Evolutionary conservation across 1,139 yeast genomes (phyloP).

Genomic region (Yamadazyma oceani): DNA sequence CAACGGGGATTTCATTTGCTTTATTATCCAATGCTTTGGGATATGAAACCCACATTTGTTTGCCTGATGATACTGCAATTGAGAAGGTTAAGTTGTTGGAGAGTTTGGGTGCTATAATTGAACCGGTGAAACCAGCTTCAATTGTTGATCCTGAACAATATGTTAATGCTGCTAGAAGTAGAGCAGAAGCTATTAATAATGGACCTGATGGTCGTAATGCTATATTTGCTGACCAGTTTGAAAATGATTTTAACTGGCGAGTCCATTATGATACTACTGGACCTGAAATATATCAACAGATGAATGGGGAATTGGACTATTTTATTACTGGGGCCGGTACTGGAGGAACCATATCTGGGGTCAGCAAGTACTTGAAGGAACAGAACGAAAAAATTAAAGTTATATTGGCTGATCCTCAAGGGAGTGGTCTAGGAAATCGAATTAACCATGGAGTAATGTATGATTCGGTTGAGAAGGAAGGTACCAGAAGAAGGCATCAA

Average conservation of each 20-base stretch:
- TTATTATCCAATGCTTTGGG: slow-evolving; percentile 86
- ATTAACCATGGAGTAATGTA: slow-evolving; percentile 92
- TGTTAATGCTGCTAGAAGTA: slow-evolving; percentile 78
- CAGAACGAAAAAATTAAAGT: slow-evolving; percentile 36
- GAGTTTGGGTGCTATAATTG: slow-evolving; percentile 81
- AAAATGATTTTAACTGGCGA: slow-evolving; percentile 87
- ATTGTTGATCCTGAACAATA: slow-evolving; percentile 93
- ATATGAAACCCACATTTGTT: slow-evolving; percentile 82
- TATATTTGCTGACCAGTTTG: slow-evolving; percentile 93
- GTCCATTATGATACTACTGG: slow-evolving; percentile 84
- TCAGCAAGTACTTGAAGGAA: slow-evolving; percentile 68
- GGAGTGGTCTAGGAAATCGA: slow-evolving; percentile 85
- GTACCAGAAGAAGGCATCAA: slow-evolving; percentile 91
- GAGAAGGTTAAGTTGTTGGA: slow-evolving; percentile 75
- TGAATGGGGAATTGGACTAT: slow-evolving; percentile 59
- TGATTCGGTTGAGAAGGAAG: slow-evolving; percentile 84
- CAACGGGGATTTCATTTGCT: slow-evolving; percentile 94
- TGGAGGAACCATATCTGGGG: slow-evolving; percentile 88
- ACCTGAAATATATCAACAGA: slow-evolving; percentile 81
- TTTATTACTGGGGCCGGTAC: slow-evolving; percentile 80
- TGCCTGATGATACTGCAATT: slow-evolving; percentile 91
- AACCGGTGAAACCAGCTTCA: slow-evolving; percentile 90
- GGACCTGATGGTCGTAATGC: slow-evolving; percentile 47
- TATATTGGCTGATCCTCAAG: slow-evolving; percentile 91
- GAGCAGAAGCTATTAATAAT: slow-evolving; percentile 58